Percentiles rank a stretch among this genome's conserved stretches.
Evolutionary conservation across 1,284 basidiomycete genomes (phyloP).

Genomic region (Leccinum griseonigrum): DNA sequence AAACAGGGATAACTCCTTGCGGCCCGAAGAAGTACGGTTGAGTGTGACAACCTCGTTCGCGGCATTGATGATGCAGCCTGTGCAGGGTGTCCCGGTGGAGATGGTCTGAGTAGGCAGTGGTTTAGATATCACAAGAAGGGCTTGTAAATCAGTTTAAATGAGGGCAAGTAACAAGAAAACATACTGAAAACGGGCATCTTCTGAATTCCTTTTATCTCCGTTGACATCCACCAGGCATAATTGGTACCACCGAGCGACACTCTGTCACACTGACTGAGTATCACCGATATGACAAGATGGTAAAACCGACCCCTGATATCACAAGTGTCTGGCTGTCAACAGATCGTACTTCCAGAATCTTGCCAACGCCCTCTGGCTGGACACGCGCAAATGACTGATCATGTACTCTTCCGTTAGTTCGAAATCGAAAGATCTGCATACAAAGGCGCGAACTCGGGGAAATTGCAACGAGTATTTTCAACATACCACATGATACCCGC

Average conservation of each 20-base stretch:
- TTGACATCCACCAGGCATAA: slow-evolving; percentile 16
- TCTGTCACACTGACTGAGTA: slow-evolving; percentile 17
- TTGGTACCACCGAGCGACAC: slow-evolving; percentile 23
- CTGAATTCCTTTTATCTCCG: slow-evolving; percentile 9
- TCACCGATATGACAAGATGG: neutral
- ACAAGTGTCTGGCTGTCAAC: slow-evolving; percentile 24
- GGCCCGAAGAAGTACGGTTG: slow-evolving; percentile 16
- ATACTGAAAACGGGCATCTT: slow-evolving; percentile 20
- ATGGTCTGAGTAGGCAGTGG: slow-evolving; percentile 6
- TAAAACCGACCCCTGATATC: slow-evolving; percentile 26
- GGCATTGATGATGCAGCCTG: slow-evolving; percentile 8
- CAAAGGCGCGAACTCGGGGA: neutral
- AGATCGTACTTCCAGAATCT: slow-evolving; percentile 22
- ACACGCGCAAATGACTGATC: slow-evolving; percentile 10
- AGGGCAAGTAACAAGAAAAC: slow-evolving; percentile 5
- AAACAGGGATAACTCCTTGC: slow-evolving; percentile 23
- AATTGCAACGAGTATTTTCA: neutral
- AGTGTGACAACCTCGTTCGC: slow-evolving; percentile 20
- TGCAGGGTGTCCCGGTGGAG: slow-evolving; percentile 8
- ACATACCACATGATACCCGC: slow-evolving; percentile 22
- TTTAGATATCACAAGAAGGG: slow-evolving; percentile 10
- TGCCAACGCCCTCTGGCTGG: slow-evolving; percentile 19
- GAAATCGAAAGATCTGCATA: slow-evolving; percentile 26
- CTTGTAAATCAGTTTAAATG: slow-evolving; percentile 10
- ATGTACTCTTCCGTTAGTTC: neutral